These are phyloP conservation scores for Sungouiella blattae DNA, from an alignment of 805 yeast genomes.

Conservation along the genomic window DNA sequence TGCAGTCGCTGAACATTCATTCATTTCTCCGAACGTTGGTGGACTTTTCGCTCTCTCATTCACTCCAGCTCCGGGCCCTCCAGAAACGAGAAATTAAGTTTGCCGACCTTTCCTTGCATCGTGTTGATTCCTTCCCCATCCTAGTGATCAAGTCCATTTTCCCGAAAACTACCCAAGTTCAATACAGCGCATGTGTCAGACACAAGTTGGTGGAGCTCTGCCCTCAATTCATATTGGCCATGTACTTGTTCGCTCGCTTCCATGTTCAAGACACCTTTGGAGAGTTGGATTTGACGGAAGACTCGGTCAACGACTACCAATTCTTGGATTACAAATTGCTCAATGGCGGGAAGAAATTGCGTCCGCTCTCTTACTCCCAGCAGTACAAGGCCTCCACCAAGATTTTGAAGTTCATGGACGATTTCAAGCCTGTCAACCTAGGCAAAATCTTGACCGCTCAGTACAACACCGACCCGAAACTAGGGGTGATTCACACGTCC, in stretches of 20 bases:
- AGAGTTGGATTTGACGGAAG: constrained; percentile 12
- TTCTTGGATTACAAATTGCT: constrained; percentile 19
- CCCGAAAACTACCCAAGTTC: constrained; percentile 4
- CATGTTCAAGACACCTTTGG: constrained; percentile 27
- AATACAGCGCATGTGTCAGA: constrained; percentile 20
- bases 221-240: constrained; percentile 24
- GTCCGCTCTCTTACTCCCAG: constrained; percentile 22
- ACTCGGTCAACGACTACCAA: constrained; percentile 5
- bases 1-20: constrained; percentile 15
- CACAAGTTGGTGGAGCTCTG: constrained; percentile 24
- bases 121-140: constrained; percentile 1
- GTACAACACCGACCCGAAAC: constrained; percentile 2
- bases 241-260: constrained; percentile 26
- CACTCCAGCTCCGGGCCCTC: constrained; percentile 16
- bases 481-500: constrained; percentile 1
- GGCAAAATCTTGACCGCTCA: constrained; percentile 16
- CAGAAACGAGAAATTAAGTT: constrained; percentile 25
- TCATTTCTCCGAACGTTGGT: constrained; percentile 21
- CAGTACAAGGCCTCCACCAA: constrained; percentile 24
- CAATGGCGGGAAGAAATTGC: constrained; percentile 23
- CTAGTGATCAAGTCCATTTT: constrained; percentile 1
- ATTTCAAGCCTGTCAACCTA: constrained; percentile 19
- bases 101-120: constrained; percentile 13
- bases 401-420: constrained; percentile 18
- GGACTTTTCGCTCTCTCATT: constrained; percentile 23